A percentile compares a stretch with the other conserved stretches of the same genome.
Evolutionary conservation across 768 basidiomycete species (phyloP).

Genomic region (Lentinula edodes): DNA sequence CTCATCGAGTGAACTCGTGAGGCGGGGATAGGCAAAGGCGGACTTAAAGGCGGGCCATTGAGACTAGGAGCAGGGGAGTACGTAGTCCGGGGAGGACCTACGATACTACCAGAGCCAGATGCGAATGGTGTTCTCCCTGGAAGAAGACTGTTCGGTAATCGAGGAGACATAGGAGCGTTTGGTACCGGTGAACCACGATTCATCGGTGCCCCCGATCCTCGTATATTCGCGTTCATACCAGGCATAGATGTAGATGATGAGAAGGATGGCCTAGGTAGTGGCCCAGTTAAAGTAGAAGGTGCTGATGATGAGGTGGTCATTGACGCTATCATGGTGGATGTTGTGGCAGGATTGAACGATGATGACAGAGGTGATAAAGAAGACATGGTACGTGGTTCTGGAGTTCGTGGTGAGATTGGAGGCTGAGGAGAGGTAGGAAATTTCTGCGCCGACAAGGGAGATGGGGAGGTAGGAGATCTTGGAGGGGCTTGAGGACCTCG

Average conservation of each 20-base stretch:
- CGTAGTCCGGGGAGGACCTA: constrained; percentile 4
- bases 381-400: neutral
- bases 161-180: constrained; percentile 8
- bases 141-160: neutral
- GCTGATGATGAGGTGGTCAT: neutral
- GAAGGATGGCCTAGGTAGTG: neutral
- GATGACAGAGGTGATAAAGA: neutral
- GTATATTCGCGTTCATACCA: neutral
- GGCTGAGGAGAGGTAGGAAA: neutral
- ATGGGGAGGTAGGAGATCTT: too few species aligned
- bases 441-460: neutral
- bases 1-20: constrained; percentile 13
- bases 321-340: neutral
- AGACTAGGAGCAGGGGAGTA: constrained; percentile 10
- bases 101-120: neutral
- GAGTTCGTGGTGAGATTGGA: neutral
- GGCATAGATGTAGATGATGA: neutral
- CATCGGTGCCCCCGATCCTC: neutral
- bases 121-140: neutral
- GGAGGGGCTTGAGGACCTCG: neutral
- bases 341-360: neutral
- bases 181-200: neutral
- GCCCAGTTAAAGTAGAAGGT: neutral
- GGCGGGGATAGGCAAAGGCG: constrained; percentile 14
- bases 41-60: constrained; percentile 3